A percentile compares a stretch with the other conserved stretches of the same genome.
Evolutionary conservation across 1,139 yeast genomes (phyloP).

Genomic region (Yamadazyma sp.): DNA sequence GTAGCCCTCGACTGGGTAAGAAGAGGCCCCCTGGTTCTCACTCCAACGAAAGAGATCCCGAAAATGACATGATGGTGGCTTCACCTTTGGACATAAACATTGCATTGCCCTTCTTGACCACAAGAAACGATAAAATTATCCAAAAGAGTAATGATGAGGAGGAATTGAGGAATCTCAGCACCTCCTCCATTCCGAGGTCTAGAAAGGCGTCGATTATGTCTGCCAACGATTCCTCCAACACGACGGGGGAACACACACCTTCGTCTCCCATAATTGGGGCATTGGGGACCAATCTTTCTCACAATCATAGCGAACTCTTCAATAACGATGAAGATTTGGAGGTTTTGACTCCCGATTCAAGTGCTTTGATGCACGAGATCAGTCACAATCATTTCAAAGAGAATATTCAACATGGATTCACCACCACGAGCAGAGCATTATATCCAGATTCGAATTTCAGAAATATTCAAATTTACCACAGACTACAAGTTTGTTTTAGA

Average conservation of each 20-base stretch:
- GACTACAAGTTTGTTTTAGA: conserved; percentile 76
- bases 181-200: conserved; percentile 19
- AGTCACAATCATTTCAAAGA: conserved; percentile 24
- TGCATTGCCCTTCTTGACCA: conserved; percentile 49
- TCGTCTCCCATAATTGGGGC: conserved; percentile 43
- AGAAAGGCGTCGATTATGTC: conserved; percentile 25
- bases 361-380: conserved; percentile 30
- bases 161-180: conserved; percentile 13
- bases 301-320: conserved; percentile 22
- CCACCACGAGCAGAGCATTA: conserved; percentile 36
- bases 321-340: conserved; percentile 20
- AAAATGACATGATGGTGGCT: conserved; percentile 29
- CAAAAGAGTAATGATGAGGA: conserved; percentile 26
- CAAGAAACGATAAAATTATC: conserved; percentile 34
- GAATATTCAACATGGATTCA: conserved; percentile 38
- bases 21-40: conserved; percentile 1
- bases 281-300: conserved; percentile 41
- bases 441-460: conserved; percentile 74
- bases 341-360: conserved; percentile 29
- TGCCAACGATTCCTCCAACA: conserved; percentile 6
- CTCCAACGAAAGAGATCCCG: background rate
- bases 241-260: conserved; percentile 18
- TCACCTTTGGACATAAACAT: conserved; percentile 48
- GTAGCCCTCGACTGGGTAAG: background rate
- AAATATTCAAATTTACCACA: conserved; percentile 69